Conservation (phyloP, 2,329 filamentous ascomycete species). For the Neocatenulostroma microsporum region DNA sequence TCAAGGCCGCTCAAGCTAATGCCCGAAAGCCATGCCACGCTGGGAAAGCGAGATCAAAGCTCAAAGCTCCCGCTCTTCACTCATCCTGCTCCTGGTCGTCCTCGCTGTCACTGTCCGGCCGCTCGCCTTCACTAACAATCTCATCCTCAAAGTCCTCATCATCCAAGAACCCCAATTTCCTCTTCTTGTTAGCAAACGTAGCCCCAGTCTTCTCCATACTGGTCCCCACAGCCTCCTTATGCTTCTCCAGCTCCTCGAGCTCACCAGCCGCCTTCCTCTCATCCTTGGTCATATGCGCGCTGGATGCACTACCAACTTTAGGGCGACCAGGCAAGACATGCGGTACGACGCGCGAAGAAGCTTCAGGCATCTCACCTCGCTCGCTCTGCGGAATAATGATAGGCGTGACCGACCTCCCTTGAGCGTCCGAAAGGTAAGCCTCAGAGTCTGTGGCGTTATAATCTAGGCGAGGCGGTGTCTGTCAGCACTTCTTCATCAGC, state of each 20-base stretch:
- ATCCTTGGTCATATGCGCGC: conserved; percentile 25
- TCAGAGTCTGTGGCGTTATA: conserved; percentile 30
- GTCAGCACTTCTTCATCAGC: conserved; percentile 2
- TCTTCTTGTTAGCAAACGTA: conserved; percentile 45
- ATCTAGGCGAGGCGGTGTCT: conserved; percentile 19
- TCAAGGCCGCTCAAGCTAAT: no score
- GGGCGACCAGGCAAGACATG: conserved; percentile 5
- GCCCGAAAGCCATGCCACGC: no score
- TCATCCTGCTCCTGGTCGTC: conserved; percentile 8
- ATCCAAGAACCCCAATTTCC: conserved; percentile 43
- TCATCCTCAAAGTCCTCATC: conserved; percentile 44
- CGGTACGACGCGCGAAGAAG: conserved; percentile 6
- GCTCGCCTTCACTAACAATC: conserved; percentile 10
- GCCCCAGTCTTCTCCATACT: conserved; percentile 48
- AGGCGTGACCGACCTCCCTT: conserved; percentile 43
- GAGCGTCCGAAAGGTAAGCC: conserved; percentile 41
- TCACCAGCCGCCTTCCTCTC: conserved; percentile 37
- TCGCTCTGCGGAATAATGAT: conserved; percentile 14
- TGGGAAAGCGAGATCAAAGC: neutral
- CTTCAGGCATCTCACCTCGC: neutral
- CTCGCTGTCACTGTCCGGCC: neutral
- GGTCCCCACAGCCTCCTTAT: conserved; percentile 46
- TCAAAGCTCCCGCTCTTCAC: neutral
- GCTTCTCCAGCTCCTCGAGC: conserved; percentile 42
- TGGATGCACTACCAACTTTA: no score